These are phyloP conservation scores for Metschnikowia bowlesiae DNA, from an alignment of 805 yeast species.

Conservation along the genomic window DNA sequence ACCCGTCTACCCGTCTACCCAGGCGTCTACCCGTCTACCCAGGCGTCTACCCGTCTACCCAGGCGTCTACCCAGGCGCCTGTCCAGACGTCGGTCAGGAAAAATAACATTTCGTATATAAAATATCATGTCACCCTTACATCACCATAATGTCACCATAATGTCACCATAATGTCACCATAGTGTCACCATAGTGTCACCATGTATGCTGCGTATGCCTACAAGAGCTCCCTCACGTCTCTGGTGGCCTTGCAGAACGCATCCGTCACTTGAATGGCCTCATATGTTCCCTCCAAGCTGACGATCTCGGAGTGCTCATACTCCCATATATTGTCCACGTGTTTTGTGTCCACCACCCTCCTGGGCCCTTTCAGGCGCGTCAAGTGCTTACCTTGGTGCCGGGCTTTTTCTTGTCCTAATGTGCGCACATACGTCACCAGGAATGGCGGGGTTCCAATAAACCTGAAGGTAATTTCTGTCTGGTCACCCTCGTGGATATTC, in stretches of 20 bases:
- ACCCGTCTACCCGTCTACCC: too few relatives aligned
- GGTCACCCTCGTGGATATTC: slow-evolving; percentile 92
- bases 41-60: too few relatives aligned
- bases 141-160: too few relatives aligned
- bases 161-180: too few relatives aligned
- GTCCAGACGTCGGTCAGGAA: too few relatives aligned
- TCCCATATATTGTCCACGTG: slow-evolving; percentile 70
- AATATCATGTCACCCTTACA: too few relatives aligned
- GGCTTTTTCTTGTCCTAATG: slow-evolving; percentile 37
- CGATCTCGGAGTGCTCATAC: slow-evolving; percentile 63
- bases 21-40: too few relatives aligned
- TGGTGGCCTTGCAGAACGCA: slow-evolving; percentile 54
- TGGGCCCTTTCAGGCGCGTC: slow-evolving; percentile 1
- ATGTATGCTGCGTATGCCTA: background rate
- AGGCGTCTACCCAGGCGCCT: too few relatives aligned
- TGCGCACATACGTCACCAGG: slow-evolving; percentile 76
- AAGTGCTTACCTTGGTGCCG: slow-evolving; percentile 11
- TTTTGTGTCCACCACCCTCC: slow-evolving; percentile 43
- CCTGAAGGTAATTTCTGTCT: slow-evolving; percentile 77
- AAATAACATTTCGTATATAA: too few relatives aligned
- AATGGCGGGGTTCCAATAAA: slow-evolving; percentile 92
- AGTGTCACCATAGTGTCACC: too few relatives aligned
- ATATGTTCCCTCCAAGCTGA: slow-evolving; percentile 87
- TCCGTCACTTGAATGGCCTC: slow-evolving; percentile 90
- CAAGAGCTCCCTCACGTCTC: slow-evolving; percentile 15